phyloP scores from a whole-genome alignment of 2,329 filamentous ascomycete species.

The Phialocephala subalpina region DNA sequence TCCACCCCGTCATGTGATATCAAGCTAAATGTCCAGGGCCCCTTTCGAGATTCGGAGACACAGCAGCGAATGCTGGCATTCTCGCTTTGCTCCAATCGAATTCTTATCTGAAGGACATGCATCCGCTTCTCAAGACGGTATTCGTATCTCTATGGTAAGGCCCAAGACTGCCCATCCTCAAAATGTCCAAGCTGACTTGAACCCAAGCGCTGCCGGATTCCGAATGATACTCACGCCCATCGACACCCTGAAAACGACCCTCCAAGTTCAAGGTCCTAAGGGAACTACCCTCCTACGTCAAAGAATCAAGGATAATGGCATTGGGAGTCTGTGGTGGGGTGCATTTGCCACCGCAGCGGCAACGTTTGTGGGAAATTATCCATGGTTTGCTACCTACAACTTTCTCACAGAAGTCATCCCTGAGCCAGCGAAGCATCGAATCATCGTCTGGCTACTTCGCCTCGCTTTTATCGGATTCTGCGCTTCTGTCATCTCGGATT shows the following conservation, averaged over 20 bases:
- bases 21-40: conserved; percentile 43
- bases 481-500: conserved; percentile 54
- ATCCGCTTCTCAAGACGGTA: conserved; percentile 53
- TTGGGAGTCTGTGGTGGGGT: conserved; percentile 59
- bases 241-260: conserved; percentile 58
- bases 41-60: conserved; percentile 56
- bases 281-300: conserved; percentile 53
- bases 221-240: conserved; percentile 57
- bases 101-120: conserved; percentile 52
- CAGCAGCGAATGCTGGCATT: conserved; percentile 58
- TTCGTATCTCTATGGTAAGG: conserved; percentile 55
- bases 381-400: conserved; percentile 61
- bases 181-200: neutral
- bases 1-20: neutral
- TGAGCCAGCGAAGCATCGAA: conserved; percentile 50
- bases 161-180: neutral
- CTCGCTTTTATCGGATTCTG: conserved; percentile 54
- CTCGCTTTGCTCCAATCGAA: conserved; percentile 56
- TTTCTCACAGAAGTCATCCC: conserved; percentile 49
- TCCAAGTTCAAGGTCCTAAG: conserved; percentile 55
- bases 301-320: conserved; percentile 52
- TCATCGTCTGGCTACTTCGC: conserved; percentile 53
- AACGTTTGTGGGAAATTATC: conserved; percentile 58
- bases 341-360: conserved; percentile 57
- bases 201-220: conserved; percentile 52